Evolutionary conservation across 768 basidiomycete genomes (phyloP).

Genomic region (Boletus sp.): DNA sequence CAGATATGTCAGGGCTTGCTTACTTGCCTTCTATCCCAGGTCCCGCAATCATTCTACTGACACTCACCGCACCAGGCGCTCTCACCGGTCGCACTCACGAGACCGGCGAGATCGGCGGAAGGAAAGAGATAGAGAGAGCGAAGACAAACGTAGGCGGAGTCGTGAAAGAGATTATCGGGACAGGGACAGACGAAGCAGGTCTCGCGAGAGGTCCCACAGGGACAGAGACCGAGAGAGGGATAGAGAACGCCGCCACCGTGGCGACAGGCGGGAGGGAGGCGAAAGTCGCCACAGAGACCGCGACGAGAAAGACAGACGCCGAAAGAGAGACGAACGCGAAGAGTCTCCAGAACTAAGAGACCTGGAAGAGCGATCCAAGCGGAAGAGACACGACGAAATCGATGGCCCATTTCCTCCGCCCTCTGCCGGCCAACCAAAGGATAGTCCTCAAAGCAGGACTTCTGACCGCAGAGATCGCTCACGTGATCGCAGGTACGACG

Average conservation of each 20-base stretch:
- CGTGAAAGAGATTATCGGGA: constrained; percentile 51
- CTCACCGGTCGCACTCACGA: constrained; percentile 68
- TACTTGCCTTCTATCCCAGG: constrained; percentile 30
- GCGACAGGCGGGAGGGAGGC: constrained; percentile 47
- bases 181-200: constrained; percentile 43
- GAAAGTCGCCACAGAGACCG: constrained; percentile 53
- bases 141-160: constrained; percentile 60
- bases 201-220: constrained; percentile 47
- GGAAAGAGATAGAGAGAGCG: constrained; percentile 50
- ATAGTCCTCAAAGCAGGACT: constrained; percentile 47
- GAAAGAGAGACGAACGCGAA: constrained; percentile 67
- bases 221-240: constrained; percentile 35
- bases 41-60: constrained; percentile 76
- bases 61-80: constrained; percentile 67
- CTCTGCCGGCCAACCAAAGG: constrained; percentile 37
- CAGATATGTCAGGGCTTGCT: neutral
- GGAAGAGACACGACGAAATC: constrained; percentile 58
- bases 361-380: constrained; percentile 57
- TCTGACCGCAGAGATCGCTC: constrained; percentile 47
- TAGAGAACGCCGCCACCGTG: constrained; percentile 43
- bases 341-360: constrained; percentile 43
- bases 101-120: constrained; percentile 47
- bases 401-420: constrained; percentile 42
- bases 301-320: constrained; percentile 52
- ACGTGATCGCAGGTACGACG: constrained; percentile 55